Conservation (phyloP, 805 yeast genomes). For the Pichia eremophila region DNA sequence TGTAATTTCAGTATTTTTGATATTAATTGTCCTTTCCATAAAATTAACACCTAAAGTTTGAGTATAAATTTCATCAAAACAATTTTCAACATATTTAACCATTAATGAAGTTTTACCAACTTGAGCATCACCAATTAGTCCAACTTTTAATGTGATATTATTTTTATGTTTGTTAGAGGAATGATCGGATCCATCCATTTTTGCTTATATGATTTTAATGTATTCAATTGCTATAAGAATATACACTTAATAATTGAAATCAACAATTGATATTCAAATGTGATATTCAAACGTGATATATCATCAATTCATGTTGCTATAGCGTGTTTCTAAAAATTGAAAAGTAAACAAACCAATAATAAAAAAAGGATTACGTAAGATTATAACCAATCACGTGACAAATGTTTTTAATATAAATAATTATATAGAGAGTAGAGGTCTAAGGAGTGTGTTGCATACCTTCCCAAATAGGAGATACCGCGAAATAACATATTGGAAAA, state of each 20-base stretch:
- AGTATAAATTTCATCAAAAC: slow-evolving; percentile 83
- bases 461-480: neutral
- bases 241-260: no score
- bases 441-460: neutral
- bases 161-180: slow-evolving; percentile 24
- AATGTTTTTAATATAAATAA: no score
- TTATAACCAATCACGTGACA: no score
- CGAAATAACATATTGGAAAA: no score
- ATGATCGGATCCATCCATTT: neutral
- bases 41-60: slow-evolving; percentile 94
- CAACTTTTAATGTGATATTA: slow-evolving; percentile 69
- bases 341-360: no score
- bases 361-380: no score
- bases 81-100: slow-evolving; percentile 96
- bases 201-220: neutral
- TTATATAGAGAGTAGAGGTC: no score
- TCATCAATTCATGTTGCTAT: no score
- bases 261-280: no score
- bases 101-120: slow-evolving; percentile 92
- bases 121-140: slow-evolving; percentile 90
- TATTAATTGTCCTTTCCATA: slow-evolving; percentile 80
- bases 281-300: no score
- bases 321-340: no score
- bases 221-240: no score
- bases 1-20: slow-evolving; percentile 78